Conservation (phyloP, 208 protist species). For the Wallacemonas sp. region DNA sequence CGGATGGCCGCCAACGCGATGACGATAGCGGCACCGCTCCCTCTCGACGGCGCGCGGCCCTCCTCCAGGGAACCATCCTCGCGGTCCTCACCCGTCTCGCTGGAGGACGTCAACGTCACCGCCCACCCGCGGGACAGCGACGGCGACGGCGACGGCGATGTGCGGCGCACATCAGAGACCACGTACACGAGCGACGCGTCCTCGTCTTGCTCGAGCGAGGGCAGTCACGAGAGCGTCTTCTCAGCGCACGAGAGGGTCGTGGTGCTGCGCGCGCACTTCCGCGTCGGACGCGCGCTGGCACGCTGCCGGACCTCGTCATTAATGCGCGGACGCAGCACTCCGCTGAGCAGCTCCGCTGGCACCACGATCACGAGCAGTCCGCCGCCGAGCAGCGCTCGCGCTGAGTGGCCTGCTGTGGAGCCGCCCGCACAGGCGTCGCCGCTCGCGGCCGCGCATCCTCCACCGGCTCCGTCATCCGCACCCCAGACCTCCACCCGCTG, state of each 20-base stretch:
- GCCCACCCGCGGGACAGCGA: background rate
- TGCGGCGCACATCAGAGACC: background rate
- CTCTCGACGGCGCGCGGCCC: too few relatives aligned
- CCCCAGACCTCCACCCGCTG: too few relatives aligned
- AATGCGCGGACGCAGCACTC: too few relatives aligned
- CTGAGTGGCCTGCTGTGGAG: too few relatives aligned
- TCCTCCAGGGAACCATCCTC: too few relatives aligned
- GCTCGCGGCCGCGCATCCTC: too few relatives aligned
- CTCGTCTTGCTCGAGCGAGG: background rate
- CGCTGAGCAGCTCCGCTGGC: too few relatives aligned
- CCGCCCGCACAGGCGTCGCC: too few relatives aligned
- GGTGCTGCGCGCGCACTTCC: background rate
- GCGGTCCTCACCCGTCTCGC: slow-evolving; percentile 2
- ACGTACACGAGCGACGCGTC: background rate
- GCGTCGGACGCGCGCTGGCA: background rate
- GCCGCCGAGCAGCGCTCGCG: too few relatives aligned
- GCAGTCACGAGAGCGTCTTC: background rate
- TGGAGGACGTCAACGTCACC: slow-evolving; percentile 1
- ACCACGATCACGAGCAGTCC: too few relatives aligned
- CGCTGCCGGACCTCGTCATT: background rate
- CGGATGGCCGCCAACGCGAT: too few relatives aligned
- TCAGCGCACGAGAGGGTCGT: background rate
- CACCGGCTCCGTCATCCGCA: too few relatives aligned
- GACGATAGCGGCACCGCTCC: background rate
- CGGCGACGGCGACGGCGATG: background rate